Evolutionary conservation across 1,284 basidiomycete genomes (phyloP).

Genomic region (Ceratobasidium sp.): DNA sequence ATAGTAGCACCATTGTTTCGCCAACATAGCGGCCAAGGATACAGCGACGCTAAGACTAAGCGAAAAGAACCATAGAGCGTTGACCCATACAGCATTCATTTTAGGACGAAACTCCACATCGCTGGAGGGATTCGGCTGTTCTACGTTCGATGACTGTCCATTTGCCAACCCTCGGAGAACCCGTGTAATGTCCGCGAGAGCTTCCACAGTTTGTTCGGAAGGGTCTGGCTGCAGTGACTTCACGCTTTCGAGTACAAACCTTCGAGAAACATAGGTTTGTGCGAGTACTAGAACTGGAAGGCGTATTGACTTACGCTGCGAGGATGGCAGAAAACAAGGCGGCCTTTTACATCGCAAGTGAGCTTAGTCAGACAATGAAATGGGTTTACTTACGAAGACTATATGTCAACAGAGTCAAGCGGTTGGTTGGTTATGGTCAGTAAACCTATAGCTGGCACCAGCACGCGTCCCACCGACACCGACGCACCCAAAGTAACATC

Average conservation of each 20-base stretch:
- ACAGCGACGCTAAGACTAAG: slow-evolving; percentile 15
- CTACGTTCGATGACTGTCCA: not conserved
- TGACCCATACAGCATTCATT: slow-evolving; percentile 14
- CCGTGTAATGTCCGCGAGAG: not conserved
- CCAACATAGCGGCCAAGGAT: slow-evolving; percentile 14
- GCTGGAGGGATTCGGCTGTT: not conserved
- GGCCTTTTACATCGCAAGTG: too few relatives aligned
- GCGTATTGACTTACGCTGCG: not conserved
- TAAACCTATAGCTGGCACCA: too few relatives aligned
- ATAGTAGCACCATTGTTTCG: slow-evolving; percentile 30
- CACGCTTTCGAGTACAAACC: slow-evolving; percentile 13
- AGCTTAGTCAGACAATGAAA: not conserved
- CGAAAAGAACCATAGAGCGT: slow-evolving; percentile 17
- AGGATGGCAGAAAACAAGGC: slow-evolving; percentile 16
- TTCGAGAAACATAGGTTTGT: not conserved
- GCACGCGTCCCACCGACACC: too few relatives aligned
- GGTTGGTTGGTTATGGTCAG: too few relatives aligned
- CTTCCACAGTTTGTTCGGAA: not conserved
- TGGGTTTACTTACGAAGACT: not conserved
- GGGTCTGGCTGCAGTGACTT: not conserved
- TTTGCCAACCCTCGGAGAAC: not conserved
- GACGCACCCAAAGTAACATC: slow-evolving; percentile 10
- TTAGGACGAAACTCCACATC: not conserved
- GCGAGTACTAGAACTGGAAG: not conserved
- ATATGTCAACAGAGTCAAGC: too few relatives aligned